These are phyloP conservation scores for Penicillium digitatum DNA, from an alignment of 2,329 filamentous ascomycete species.

Conservation along the genomic window DNA sequence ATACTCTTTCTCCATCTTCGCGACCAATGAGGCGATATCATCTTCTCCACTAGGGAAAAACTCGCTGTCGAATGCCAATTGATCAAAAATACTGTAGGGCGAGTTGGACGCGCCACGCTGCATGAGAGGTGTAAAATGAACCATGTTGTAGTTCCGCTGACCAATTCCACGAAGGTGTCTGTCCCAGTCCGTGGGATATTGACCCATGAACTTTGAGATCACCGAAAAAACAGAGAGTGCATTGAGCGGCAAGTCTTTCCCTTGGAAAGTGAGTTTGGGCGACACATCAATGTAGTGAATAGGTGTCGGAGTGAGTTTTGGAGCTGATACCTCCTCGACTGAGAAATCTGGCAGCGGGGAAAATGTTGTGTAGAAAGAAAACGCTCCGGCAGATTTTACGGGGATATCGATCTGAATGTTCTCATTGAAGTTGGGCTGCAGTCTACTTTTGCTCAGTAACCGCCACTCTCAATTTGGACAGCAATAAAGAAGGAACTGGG, in stretches of 20 bases:
- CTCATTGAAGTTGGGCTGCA: constrained; percentile 88
- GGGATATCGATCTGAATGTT: constrained; percentile 86
- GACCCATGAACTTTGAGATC: constrained; percentile 97
- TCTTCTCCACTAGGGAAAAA: constrained; percentile 81
- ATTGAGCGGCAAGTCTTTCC: constrained; percentile 71
- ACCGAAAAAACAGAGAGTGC: constrained; percentile 88
- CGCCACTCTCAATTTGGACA: not conserved
- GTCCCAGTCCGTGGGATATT: constrained; percentile 85
- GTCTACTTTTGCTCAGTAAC: constrained; percentile 44
- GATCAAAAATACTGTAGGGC: constrained; percentile 93
- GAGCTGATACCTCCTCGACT: constrained; percentile 49
- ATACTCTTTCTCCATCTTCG: constrained; percentile 78
- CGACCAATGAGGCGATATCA: constrained; percentile 72
- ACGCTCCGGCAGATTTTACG: constrained; percentile 77
- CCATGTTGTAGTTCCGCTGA: constrained; percentile 94
- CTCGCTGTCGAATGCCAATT: constrained; percentile 75
- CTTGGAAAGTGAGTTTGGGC: constrained; percentile 71
- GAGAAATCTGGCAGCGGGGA: constrained; percentile 77
- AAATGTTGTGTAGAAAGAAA: constrained; percentile 92
- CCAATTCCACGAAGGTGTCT: constrained; percentile 83
- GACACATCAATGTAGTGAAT: constrained; percentile 92
- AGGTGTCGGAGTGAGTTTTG: constrained; percentile 63
- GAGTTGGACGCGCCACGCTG: constrained; percentile 86
- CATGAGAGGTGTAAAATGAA: constrained; percentile 95
- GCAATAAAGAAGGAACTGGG: not conserved